Evolutionary conservation across 1,284 basidiomycete genomes (phyloP), one percentile per base, ranked within the genome.

Genomic region (Leccinum pachyderme): DNA sequence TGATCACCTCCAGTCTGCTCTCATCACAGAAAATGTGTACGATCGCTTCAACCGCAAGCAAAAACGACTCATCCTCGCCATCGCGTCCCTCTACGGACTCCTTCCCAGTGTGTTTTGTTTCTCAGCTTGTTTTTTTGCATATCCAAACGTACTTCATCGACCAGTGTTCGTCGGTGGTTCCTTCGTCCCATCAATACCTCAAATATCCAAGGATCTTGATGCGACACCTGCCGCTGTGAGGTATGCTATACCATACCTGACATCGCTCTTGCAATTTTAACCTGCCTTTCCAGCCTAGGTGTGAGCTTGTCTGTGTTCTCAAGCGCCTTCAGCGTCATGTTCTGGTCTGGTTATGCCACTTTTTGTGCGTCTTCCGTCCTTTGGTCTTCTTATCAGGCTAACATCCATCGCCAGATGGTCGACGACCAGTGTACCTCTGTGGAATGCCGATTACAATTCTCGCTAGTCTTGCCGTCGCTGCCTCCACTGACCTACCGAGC

Each of bases 111-210:
- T 51, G 63, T 58, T 9, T 47, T 59, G 24, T 43, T 31, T 46
- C 37, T 56, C 25, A 11, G 25, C 25, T 22, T 5, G 1, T n/a
- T 7, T 35, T 5, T 18, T 22, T 47, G 39, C 18, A 2, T 8
- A 7, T n/a, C 29, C 22, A 32, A 37, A 45, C 28, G 24, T 44
- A 29, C 29, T 13, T 2, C 5, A 11, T 55, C 25, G 18, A 32
- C 7, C 62, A 81, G 79, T 77, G 49, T 72, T 82, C 57, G 72
- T 79, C 12, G 68, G 74, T 5, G 72, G 71, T 1, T 73, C 72
- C 25, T 81, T 80, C 61, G 69, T 81, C 11, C 80, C 81, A 0
- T 76, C 75, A 2, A 77, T 82, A 47, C 77, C 76, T 0, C 68
- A 75, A 44, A 75, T 82, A 37, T 68, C 74, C 1, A 57, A 57